Evolutionary conservation across 768 basidiomycete genomes (phyloP).

Genomic region (Filobasidium floriforme): DNA sequence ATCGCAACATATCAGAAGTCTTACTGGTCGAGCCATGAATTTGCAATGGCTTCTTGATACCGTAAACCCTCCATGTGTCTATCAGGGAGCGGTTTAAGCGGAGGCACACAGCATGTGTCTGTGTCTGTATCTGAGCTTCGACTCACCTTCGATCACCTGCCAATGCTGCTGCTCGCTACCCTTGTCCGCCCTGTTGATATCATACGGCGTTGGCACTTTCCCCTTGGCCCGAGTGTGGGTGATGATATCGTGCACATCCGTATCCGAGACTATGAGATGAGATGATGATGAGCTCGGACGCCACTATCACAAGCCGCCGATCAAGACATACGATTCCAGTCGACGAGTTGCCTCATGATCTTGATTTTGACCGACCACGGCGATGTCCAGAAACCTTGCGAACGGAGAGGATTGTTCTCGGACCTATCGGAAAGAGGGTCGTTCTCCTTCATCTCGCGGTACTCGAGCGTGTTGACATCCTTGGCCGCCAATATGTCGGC

Average conservation of each 20-base stretch:
- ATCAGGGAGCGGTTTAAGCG: not conserved
- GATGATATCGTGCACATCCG: constrained; percentile 7
- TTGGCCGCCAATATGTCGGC: not conserved
- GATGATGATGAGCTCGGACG: not conserved
- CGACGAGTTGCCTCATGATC: constrained; percentile 24
- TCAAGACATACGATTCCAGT: constrained; percentile 23
- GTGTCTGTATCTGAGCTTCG: not conserved
- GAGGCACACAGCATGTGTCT: not conserved
- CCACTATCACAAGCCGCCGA: not conserved
- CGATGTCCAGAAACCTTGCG: constrained; percentile 17
- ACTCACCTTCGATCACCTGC: constrained; percentile 3
- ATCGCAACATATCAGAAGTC: not conserved
- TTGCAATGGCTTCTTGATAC: constrained; percentile 3
- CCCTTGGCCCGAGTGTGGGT: not conserved
- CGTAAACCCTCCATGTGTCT: constrained; percentile 4
- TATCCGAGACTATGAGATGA: not conserved
- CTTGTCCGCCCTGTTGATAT: not conserved
- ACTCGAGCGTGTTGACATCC: not conserved
- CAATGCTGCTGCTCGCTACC: not conserved
- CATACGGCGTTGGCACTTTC: not conserved
- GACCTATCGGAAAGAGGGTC: constrained; percentile 16
- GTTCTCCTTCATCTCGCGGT: constrained; percentile 7
- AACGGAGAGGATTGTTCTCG: constrained; percentile 14
- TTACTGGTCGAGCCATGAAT: constrained; percentile 1
- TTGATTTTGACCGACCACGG: constrained; percentile 16